These are phyloP conservation scores for Populus euphratica DNA, from an alignment of 345 rosid species.

Conservation along the genomic window DNA sequence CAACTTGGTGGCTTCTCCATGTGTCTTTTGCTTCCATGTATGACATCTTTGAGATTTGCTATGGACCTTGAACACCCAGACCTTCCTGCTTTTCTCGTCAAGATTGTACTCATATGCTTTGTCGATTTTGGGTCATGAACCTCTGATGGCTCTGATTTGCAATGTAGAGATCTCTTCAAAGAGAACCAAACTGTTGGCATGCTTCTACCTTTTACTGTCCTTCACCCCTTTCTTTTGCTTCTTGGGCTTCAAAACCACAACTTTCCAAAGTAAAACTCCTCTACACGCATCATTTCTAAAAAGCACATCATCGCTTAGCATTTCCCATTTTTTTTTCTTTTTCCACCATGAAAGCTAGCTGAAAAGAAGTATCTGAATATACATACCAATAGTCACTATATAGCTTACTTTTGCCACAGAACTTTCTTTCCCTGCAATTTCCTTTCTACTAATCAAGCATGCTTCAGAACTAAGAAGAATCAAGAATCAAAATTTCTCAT, in stretches of 20 bases:
- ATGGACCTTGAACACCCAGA: constrained; percentile 99
- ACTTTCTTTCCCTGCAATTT: background rate
- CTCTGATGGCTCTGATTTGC: constrained; percentile 49
- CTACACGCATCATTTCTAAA: constrained; percentile 1
- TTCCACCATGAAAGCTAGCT: constrained; percentile 5
- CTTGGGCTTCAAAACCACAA: background rate
- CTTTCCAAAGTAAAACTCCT: background rate
- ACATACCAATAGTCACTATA: background rate
- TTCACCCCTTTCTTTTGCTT: background rate
- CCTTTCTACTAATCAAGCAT: background rate
- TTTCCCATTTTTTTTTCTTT: background rate
- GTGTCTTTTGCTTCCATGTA: constrained; percentile 97
- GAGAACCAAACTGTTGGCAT: constrained; percentile 63
- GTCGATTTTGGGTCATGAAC: constrained; percentile 46
- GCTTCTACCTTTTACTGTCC: background rate
- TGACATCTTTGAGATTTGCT: constrained; percentile 95
- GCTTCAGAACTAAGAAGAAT: background rate
- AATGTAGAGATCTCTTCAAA: constrained; percentile 43
- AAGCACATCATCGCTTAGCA: background rate
- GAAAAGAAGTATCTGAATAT: constrained; percentile 11
- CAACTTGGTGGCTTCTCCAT: constrained; percentile 84
- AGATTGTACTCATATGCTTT: constrained; percentile 51
- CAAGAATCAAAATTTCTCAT: constrained; percentile 1
- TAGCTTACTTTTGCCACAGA: background rate
- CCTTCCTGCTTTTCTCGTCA: constrained; percentile 66